These are phyloP conservation scores for Colletotrichum lentis DNA, from an alignment of 2,329 filamentous ascomycete species.

Conservation along the genomic window DNA sequence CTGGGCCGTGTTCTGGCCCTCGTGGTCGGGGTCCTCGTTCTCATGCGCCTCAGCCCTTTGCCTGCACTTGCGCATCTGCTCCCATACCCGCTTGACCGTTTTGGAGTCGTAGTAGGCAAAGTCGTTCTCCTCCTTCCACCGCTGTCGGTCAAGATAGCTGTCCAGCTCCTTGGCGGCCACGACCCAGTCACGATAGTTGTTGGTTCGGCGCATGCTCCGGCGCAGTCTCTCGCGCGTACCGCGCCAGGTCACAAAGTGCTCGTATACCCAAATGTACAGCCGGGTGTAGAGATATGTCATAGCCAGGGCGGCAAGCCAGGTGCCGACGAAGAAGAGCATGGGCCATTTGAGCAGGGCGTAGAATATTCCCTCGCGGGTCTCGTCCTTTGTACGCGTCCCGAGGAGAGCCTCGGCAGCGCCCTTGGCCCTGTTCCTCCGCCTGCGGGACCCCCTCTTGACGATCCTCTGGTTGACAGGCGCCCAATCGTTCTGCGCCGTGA, in stretches of 20 bases:
- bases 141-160: conserved; percentile 78
- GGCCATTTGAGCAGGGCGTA: conserved; percentile 94
- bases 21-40: conserved; percentile 47
- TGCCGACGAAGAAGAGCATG: conserved; percentile 78
- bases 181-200: conserved; percentile 85
- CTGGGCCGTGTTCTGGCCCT: conserved; percentile 47
- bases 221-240: conserved; percentile 78
- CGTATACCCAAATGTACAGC: conserved; percentile 90
- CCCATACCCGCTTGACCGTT: conserved; percentile 79
- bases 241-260: conserved; percentile 89
- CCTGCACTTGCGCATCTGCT: conserved; percentile 75
- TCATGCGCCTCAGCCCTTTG: conserved; percentile 64
- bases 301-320: conserved; percentile 80
- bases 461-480: conserved; percentile 82
- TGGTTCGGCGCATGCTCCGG: conserved; percentile 73
- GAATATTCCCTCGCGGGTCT: conserved; percentile 92
- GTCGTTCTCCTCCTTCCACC: conserved; percentile 80
- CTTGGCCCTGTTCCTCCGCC: conserved; percentile 49
- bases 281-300: conserved; percentile 81
- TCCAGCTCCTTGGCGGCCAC: conserved; percentile 81
- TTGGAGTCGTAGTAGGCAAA: conserved; percentile 88
- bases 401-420: conserved; percentile 53
- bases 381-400: conserved; percentile 76
- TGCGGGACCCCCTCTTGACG: conserved; percentile 48
- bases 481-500: conserved; percentile 96